Conservation (phyloP, 108 stramenopile genomes). For the Phaeodactylum tricornutum region DNA sequence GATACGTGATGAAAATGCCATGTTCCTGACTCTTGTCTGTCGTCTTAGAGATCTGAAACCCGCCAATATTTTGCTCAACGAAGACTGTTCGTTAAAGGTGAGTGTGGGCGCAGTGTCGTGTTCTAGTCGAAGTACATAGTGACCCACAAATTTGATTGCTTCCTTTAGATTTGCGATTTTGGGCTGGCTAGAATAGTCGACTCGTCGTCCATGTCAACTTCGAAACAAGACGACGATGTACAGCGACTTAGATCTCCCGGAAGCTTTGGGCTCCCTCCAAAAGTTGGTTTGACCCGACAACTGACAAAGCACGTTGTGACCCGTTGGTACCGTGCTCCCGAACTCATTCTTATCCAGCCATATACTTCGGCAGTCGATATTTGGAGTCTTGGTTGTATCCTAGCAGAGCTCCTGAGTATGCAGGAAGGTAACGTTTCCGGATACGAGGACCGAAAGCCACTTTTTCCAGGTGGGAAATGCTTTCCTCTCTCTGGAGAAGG, state of each 20-base stretch:
- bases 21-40: not conserved
- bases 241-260: not conserved
- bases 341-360: constrained; percentile 91
- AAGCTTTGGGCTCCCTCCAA: not conserved
- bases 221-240: not conserved
- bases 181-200: constrained; percentile 92
- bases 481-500: constrained; percentile 87
- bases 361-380: constrained; percentile 96
- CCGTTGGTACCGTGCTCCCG: constrained; percentile 98
- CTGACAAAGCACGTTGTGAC: constrained; percentile 98
- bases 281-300: constrained; percentile 64
- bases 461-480: constrained; percentile 95
- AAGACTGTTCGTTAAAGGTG: constrained; percentile 94
- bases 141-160: no score
- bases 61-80: constrained; percentile 92
- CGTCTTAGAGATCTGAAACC: constrained; percentile 17
- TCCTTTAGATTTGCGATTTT: constrained; percentile 89
- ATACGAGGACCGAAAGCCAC: constrained; percentile 84
- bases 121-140: no score
- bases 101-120: constrained; percentile 1
- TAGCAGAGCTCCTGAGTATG: constrained; percentile 85
- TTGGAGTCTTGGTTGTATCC: constrained; percentile 92
- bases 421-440: constrained; percentile 87
- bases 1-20: not conserved
- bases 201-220: constrained; percentile 2